Conservation (phyloP, 108 stramenopile species). For the Discostella stelligeroides region DNA sequence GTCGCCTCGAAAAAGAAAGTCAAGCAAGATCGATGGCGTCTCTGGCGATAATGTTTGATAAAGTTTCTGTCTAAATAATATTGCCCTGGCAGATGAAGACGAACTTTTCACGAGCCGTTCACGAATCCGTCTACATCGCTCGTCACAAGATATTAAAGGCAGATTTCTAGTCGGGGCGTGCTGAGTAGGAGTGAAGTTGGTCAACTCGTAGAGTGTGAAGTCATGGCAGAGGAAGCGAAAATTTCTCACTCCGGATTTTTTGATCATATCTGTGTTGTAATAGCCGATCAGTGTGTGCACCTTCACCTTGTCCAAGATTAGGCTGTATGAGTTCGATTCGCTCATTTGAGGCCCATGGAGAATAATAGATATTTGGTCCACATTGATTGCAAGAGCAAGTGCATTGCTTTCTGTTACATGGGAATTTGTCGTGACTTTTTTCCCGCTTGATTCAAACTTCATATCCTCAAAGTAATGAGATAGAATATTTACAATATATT, state of each 20-base stretch:
- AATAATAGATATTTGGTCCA: slow-evolving; percentile 45
- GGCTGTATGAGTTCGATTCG: slow-evolving; percentile 27
- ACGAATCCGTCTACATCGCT: slow-evolving; percentile 40
- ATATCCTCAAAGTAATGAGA: slow-evolving; percentile 10
- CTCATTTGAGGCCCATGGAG: slow-evolving; percentile 29
- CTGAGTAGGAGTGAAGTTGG: not conserved
- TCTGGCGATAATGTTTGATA: slow-evolving; percentile 66
- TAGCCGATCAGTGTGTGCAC: slow-evolving; percentile 29
- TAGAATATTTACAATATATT: slow-evolving; percentile 26
- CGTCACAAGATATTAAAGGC: slow-evolving; percentile 6
- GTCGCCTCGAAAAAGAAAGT: slow-evolving; percentile 44
- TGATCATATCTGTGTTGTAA: no score
- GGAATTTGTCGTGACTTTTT: not conserved
- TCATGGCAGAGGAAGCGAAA: slow-evolving; percentile 41
- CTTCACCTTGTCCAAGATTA: slow-evolving; percentile 33
- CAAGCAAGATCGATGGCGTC: slow-evolving; percentile 68
- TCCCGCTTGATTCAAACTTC: not conserved
- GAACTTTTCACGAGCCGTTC: slow-evolving; percentile 23
- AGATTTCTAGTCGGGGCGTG: not conserved
- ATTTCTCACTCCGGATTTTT: slow-evolving; percentile 35
- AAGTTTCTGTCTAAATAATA: slow-evolving; percentile 70
- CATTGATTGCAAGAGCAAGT: slow-evolving; percentile 36
- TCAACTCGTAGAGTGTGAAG: slow-evolving; percentile 51
- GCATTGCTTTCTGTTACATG: not conserved
- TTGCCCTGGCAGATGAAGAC: slow-evolving; percentile 39